Conservation (phyloP, 106 monocot genomes). For the Alisma plantagoaquatica region DNA sequence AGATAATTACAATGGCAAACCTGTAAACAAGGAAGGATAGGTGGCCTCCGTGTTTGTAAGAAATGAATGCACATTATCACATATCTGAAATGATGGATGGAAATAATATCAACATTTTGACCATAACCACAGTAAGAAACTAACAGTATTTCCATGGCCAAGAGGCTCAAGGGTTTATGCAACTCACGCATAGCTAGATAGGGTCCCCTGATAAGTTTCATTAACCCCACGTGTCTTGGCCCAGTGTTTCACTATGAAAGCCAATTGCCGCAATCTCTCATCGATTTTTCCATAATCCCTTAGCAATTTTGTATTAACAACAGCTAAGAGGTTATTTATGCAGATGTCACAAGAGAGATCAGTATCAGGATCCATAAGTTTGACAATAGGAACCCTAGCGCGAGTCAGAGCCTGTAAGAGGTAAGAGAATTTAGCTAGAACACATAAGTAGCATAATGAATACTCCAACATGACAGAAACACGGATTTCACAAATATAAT, state of each 20-base stretch:
- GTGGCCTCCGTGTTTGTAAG: constrained; percentile 68
- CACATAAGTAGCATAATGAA: no score
- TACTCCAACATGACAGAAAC: constrained; percentile 5
- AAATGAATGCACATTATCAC: constrained; percentile 99
- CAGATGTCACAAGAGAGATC: constrained; percentile 97
- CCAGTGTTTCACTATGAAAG: constrained; percentile 96
- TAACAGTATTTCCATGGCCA: no score
- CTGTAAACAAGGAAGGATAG: constrained; percentile 98
- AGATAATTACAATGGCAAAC: constrained; percentile 30
- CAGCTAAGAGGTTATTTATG: constrained; percentile 91
- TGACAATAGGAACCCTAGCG: constrained; percentile 97
- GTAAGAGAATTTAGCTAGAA: no score
- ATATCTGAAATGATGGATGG: constrained; percentile 44
- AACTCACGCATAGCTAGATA: constrained; percentile 98
- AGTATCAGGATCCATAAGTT: constrained; percentile 91
- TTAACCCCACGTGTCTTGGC: constrained; percentile 88
- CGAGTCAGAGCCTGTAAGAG: constrained; percentile 83
- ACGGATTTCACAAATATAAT: neutral
- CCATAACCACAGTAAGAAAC: no score
- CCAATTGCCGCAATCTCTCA: constrained; percentile 72
- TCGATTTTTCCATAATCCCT: constrained; percentile 91
- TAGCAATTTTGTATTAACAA: constrained; percentile 94
- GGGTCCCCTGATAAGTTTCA: constrained; percentile 95
- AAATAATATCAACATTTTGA: no score
- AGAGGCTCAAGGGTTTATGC: no score